Base-by-base conservation (phyloP, 352 stramenopile species). In the Phytophthora pluvialis region DNA sequence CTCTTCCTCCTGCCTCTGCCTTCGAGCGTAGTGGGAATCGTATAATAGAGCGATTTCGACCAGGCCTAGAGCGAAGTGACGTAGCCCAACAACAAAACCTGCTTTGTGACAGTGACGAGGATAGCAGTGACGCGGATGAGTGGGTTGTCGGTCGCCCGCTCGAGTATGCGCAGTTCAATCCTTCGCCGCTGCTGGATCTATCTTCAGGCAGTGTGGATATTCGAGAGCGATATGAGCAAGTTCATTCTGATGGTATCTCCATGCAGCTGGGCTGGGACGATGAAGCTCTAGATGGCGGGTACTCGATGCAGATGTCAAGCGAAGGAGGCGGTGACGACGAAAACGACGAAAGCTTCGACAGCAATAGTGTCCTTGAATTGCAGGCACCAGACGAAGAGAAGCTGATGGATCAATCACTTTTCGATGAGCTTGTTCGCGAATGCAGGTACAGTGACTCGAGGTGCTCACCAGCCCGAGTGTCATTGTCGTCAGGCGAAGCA, bases 131-230 rank as follows among this genome's bases (percentile, higher is more conserved):
- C 28, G 46, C 39, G 26, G 68, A 50, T 21, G 67, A 75, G 16
- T 72, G 54, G 61, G 28, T 55, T 54, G 35, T 51, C 47, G 39
- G 31, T 50, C 49, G 25, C 33, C 71, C 40, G n/a, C 38, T 67
- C 8, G 60, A 72, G 18, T 73, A 73, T 54, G 25, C 33, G 4
- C 71, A 50, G 15, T 67, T 78, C 28, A 48, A 57, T 48, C 13
- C 51, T 12, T 70, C 62, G 4, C 39, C 47, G 15, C 26, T 67
- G 9, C 46, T 65, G 18, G 42, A 74, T 58, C 40, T 68, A 49
- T 79, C 69, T 0, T 56, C 69, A 18, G 61, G 31, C 11, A 79
- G 60, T n/a, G 46, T 75, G 38, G 72, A 76, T 31, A 70, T 66
- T 12, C 60, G 57, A 55, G 73, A 73, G 9, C 69, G 77, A 6